Evolutionary conservation across 768 basidiomycete genomes (phyloP).

Genomic region (Cyathus striatus): DNA sequence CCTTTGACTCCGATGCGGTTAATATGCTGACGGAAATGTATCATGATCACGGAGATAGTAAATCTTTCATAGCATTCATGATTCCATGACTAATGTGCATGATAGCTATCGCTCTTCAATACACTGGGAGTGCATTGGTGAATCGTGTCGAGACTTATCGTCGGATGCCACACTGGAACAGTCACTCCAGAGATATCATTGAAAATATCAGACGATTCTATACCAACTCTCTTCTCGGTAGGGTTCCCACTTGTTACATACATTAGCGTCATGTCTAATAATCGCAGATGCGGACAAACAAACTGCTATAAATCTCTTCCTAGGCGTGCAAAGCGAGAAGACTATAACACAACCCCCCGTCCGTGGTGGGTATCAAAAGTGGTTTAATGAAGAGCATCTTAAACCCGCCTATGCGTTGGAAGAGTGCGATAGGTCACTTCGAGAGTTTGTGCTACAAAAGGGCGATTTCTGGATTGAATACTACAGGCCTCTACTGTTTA

Average conservation of each 20-base stretch:
- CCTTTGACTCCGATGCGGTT: constrained; percentile 91
- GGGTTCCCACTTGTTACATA: constrained; percentile 4
- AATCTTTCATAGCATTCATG: constrained; percentile 15
- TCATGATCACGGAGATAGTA: constrained; percentile 94
- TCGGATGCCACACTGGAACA: constrained; percentile 95
- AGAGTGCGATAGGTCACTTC: constrained; percentile 59
- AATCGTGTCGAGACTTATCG: constrained; percentile 96
- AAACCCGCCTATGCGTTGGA: constrained; percentile 60
- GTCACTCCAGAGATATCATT: constrained; percentile 93
- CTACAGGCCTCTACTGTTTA: constrained; percentile 81
- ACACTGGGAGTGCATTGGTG: constrained; percentile 93
- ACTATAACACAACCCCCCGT: constrained; percentile 42
- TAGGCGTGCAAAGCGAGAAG: constrained; percentile 67
- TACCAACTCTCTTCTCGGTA: constrained; percentile 88
- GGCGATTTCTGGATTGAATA: constrained; percentile 88
- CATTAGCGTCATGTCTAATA: not conserved
- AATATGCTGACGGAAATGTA: constrained; percentile 99
- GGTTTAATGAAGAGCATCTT: constrained; percentile 76
- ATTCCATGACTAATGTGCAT: constrained; percentile 3
- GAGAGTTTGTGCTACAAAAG: constrained; percentile 50
- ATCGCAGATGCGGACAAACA: constrained; percentile 90
- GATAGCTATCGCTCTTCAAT: constrained; percentile 88
- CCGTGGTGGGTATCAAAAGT: constrained; percentile 75
- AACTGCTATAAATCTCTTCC: constrained; percentile 94
- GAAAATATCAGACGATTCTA: constrained; percentile 95